Evolutionary conservation across 225 moss, liverwort and hornwort species (phyloP), one percentile per base, ranked within the genome.

Genomic region (Physcomitrellopsis africana): DNA sequence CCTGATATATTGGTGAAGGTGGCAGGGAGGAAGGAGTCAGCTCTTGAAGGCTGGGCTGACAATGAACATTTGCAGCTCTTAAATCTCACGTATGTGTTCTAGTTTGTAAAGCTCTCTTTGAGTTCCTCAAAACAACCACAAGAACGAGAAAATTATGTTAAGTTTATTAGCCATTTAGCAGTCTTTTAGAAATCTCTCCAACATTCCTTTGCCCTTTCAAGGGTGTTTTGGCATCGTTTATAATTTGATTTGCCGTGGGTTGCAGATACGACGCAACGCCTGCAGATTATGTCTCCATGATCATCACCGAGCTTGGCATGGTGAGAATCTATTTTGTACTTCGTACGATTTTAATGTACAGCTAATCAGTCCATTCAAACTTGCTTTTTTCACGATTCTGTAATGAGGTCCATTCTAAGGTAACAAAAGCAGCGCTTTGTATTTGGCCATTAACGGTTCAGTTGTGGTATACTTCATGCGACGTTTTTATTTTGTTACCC

Each of bases 241-340:
- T 9, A 15, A 20, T 76, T 74, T 47, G 61, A 15, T 71, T 52
- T 72, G 51, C 44, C 60, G 29, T 6, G 29, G 51, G 48, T 47
- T 82, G 77, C 88, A 92, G 92, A 53, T 97, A 97, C 76, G 94
- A 97, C 62, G 96, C 91, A n/a, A 97, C 91, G 45, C 96, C 96
- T 45, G 86, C 92, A 72, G 94, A 97, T 67, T 97, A 97, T 60
- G 90, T 97, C 47, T 89, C 92, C 8, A 94, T 97, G 91, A 91
- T 97, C 57, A 90, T 97, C 56, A 97, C 96, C 44, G 96, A 97
- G 81, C 92, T 97, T 75, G 96, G 96, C 81, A 97, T 97, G 96
- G 96, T 92, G 76, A 79, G 84, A 60, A 20, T 5, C 12, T 53
- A 9, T 60, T 65, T 51, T 18, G 63, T 24, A 18, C 8, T 51